Evolutionary conservation across 805 yeast species (phyloP).

Genomic region (Groenewaldozyma salmanticensis): DNA sequence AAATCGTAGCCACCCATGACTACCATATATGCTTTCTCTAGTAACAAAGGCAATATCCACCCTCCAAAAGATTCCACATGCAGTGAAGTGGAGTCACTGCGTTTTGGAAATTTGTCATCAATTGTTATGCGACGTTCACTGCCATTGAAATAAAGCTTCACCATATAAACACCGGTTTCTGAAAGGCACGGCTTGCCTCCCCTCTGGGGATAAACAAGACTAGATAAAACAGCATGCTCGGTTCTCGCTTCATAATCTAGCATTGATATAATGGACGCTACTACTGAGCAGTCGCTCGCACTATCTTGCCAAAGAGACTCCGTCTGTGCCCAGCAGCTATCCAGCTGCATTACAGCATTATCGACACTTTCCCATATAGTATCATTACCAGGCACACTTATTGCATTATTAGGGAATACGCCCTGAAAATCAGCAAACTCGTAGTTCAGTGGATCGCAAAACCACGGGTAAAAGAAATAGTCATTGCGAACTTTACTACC

Average conservation of each 20-base stretch:
- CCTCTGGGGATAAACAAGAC: slow-evolving; percentile 19
- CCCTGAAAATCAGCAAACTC: not conserved
- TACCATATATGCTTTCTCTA: slow-evolving; percentile 68
- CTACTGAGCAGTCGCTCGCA: slow-evolving; percentile 64
- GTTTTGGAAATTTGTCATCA: slow-evolving; percentile 37
- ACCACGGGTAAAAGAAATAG: slow-evolving; percentile 22
- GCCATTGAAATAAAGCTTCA: slow-evolving; percentile 46
- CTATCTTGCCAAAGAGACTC: slow-evolving; percentile 17
- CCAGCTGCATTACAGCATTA: slow-evolving; percentile 8
- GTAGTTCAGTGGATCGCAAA: not conserved
- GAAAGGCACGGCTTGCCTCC: slow-evolving; percentile 14
- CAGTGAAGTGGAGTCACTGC: not conserved
- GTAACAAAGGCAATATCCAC: slow-evolving; percentile 55
- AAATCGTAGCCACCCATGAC: slow-evolving; percentile 52
- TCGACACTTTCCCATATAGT: slow-evolving; percentile 14
- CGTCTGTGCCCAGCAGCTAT: slow-evolving; percentile 7
- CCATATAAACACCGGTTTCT: slow-evolving; percentile 27
- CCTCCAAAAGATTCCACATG: slow-evolving; percentile 5
- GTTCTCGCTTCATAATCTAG: slow-evolving; percentile 21
- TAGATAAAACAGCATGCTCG: slow-evolving; percentile 12
- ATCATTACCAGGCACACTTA: slow-evolving; percentile 18
- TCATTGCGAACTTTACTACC: slow-evolving; percentile 23
- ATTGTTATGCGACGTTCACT: slow-evolving; percentile 37
- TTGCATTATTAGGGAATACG: not conserved
- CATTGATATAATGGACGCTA: slow-evolving; percentile 53